phyloP scores from a whole-genome alignment of 805 yeast species.

The Saturnispora silvae region DNA sequence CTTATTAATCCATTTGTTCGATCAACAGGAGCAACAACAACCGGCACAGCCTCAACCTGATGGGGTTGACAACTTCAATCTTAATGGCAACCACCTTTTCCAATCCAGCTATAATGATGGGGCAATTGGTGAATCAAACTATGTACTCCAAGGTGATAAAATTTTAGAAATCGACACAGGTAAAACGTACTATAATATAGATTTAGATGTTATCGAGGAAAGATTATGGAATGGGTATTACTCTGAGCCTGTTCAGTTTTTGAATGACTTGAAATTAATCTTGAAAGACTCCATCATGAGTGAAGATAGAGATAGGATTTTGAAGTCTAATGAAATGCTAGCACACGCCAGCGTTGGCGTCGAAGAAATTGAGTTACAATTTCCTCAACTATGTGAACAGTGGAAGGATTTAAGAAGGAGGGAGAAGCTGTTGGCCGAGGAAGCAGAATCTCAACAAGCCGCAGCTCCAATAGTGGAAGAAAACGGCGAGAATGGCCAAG shows the following conservation, averaged over 20 bases:
- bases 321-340: constrained; percentile 85
- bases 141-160: constrained; percentile 55
- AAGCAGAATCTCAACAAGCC: constrained; percentile 16
- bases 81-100: no score
- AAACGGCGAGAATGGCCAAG: constrained; percentile 7
- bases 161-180: constrained; percentile 75
- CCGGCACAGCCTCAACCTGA: neutral
- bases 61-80: no score
- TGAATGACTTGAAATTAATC: constrained; percentile 77
- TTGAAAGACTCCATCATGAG: constrained; percentile 61
- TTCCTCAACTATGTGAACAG: constrained; percentile 59
- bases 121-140: constrained; percentile 27
- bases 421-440: constrained; percentile 30
- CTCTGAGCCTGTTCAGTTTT: constrained; percentile 82
- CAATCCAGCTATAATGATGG: no score
- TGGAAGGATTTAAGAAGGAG: constrained; percentile 66
- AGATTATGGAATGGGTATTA: constrained; percentile 95
- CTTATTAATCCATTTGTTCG: constrained; percentile 66
- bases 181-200: constrained; percentile 72
- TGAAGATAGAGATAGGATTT: constrained; percentile 75
- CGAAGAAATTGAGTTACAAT: constrained; percentile 64
- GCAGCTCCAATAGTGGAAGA: constrained; percentile 10
- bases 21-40: no score
- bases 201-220: constrained; percentile 86
- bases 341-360: constrained; percentile 94